Percentiles rank a stretch among this genome's conserved stretches.
Evolutionary conservation across 371 early-diverging fungal species (phyloP).

Genomic region (Umbelopsis sp.): DNA sequence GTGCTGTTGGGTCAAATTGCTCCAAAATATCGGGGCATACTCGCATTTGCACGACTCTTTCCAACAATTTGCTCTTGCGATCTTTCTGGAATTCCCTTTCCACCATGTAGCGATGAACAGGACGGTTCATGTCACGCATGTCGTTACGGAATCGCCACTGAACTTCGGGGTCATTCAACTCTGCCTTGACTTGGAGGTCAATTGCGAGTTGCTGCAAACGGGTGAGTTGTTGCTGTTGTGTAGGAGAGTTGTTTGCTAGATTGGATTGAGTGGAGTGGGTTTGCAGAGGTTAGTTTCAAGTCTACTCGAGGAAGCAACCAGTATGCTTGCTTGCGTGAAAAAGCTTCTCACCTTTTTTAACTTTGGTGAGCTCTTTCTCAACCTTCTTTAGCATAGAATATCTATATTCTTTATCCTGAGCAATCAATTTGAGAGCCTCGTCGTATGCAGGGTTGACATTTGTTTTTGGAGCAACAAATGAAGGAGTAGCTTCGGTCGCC

Average conservation of each 20-base stretch:
- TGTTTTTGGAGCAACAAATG: conserved; percentile 50
- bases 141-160: conserved; percentile 68
- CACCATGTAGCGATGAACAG: conserved; percentile 75
- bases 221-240: conserved; percentile 46
- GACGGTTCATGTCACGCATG: conserved; percentile 67
- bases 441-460: conserved; percentile 74
- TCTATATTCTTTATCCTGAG: conserved; percentile 63
- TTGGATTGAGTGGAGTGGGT: background rate
- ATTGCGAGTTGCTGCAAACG: conserved; percentile 61
- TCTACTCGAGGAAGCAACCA: too few relatives aligned
- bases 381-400: conserved; percentile 56
- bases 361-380: conserved; percentile 53
- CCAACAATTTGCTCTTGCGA: conserved; percentile 66
- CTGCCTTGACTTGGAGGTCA: conserved; percentile 71
- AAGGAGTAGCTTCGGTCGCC: conserved; percentile 7
- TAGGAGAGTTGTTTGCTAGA: conserved; percentile 30
- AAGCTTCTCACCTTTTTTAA: conserved; percentile 45
- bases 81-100: conserved; percentile 67
- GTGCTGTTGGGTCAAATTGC: conserved; percentile 48
- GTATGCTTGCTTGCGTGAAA: too few relatives aligned
- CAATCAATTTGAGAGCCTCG: conserved; percentile 76
- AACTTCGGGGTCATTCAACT: conserved; percentile 73
- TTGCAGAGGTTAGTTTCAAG: too few relatives aligned
- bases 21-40: conserved; percentile 79
- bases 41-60: conserved; percentile 79